Percentiles rank a stretch among this genome's conserved stretches.
Evolutionary conservation across 345 rosid species (phyloP).

Genomic region (Syzygium grande): DNA sequence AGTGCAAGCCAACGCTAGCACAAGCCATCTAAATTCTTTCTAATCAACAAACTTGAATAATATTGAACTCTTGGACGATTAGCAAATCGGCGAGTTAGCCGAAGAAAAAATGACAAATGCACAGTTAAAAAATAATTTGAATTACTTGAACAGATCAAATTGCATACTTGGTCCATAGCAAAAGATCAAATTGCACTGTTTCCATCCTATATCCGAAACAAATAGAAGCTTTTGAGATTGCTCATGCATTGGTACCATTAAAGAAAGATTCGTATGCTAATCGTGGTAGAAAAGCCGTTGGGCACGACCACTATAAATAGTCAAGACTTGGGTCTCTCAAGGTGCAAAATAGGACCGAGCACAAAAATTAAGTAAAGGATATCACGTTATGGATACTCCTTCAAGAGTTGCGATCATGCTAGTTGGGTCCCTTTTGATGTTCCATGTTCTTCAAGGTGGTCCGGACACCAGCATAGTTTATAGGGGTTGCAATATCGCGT

Average conservation of each 20-base stretch:
- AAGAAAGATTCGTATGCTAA: not conserved
- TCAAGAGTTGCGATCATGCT: not conserved
- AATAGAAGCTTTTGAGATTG: not conserved
- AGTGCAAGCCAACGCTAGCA: no score
- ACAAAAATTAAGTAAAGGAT: not conserved
- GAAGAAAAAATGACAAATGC: not conserved
- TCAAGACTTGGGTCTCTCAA: not conserved
- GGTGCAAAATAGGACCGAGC: not conserved
- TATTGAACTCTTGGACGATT: not conserved
- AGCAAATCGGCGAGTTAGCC: not conserved
- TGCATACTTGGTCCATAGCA: not conserved
- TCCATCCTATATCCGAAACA: not conserved
- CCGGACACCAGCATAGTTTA: not conserved
- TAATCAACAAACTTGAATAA: not conserved
- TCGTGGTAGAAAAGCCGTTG: not conserved
- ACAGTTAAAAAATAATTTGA: not conserved
- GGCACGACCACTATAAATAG: slow-evolving; percentile 18
- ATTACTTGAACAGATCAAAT: not conserved
- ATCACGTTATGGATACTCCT: not conserved
- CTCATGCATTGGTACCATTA: not conserved
- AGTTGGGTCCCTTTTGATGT: not conserved
- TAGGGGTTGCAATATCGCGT: not conserved
- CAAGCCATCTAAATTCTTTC: not conserved
- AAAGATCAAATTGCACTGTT: not conserved
- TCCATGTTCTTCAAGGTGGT: not conserved